phyloP scores from a whole-genome alignment of 2,329 filamentous ascomycete genomes.

The Thermomyces lanuginosus region DNA sequence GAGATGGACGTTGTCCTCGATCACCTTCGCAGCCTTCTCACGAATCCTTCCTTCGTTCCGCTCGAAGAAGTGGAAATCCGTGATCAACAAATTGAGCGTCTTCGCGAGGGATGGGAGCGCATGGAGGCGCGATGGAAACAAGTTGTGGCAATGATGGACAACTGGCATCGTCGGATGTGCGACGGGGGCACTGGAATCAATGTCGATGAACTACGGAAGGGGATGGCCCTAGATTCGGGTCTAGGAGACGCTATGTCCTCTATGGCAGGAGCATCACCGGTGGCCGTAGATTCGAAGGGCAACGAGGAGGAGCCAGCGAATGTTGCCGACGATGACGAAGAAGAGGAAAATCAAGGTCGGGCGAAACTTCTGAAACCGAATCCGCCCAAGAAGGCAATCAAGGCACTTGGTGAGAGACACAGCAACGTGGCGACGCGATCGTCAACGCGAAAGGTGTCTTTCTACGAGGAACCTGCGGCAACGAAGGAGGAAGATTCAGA shows the following conservation, averaged over 20 bases:
- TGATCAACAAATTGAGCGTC: conserved; percentile 72
- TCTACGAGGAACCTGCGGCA: conserved; percentile 18
- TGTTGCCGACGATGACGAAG: conserved; percentile 10
- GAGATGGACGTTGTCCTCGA: conserved; percentile 65
- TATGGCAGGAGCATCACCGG: conserved; percentile 10
- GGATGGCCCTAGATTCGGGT: conserved; percentile 27
- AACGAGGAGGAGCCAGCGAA: conserved; percentile 15
- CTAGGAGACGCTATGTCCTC: conserved; percentile 11
- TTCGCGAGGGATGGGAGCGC: conserved; percentile 77
- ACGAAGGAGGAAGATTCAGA: conserved; percentile 10
- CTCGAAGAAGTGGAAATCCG: conserved; percentile 87
- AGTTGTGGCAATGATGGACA: conserved; percentile 76
- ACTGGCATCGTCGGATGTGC: conserved; percentile 68
- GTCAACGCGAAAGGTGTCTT: conserved; percentile 22
- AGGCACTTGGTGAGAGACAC: conserved; percentile 21
- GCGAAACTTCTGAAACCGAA: conserved; percentile 6
- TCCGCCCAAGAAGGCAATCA: conserved; percentile 10
- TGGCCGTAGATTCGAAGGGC: conserved; percentile 14
- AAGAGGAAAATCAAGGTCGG: conserved; percentile 7
- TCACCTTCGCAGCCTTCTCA: conserved; percentile 68
- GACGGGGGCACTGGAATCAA: conserved; percentile 27
- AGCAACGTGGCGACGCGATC: conserved; percentile 18
- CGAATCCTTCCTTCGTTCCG: conserved; percentile 90
- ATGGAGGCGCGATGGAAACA: conserved; percentile 88
- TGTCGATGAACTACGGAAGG: conserved; percentile 27